Evolutionary conservation across 192 early-diverging fungal species (phyloP), one percentile per base, ranked within the genome.

Genomic region (Cladochytrium replicatum): DNA sequence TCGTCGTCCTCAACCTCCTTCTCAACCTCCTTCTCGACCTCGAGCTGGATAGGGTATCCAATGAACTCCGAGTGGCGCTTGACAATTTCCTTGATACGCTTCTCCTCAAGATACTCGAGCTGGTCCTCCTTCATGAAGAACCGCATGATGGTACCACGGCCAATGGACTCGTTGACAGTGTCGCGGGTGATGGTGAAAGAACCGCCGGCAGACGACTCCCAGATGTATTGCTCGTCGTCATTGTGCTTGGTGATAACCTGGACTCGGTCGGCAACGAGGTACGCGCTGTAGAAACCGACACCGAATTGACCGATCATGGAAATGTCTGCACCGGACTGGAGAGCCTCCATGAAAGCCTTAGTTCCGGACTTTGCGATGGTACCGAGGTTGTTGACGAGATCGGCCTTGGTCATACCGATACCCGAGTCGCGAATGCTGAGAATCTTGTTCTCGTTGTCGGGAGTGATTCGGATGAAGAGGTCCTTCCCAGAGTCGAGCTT

Each of bases 41-140:
- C 72, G 43, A 99, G 87, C 68, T 95, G 80, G 73, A 99, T 99
- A 49, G 93, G 90, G 85, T 95, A 97, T 50, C 84, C 84, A 63
- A 99, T 99, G 75, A 97, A 99, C 68, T 97, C 94, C 57, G 96
- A 99, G 87, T 99, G 91, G 85, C 95, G 97, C 86, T 97, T 96
- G 73, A 99, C 86, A 50, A 97, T 86, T 64, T 97, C 93, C 81
- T 96, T 94, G 76, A 99, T 94, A 63, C 83, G 84, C 76, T 88
- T 88, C 83, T 96, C 93, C 77, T 97, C 93, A 57, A 97, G 85
- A 78, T 93, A 97, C 72, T 97, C 93, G 49, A 81, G 54, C 69
- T 89, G 89, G 71, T 97, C 93, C 72, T 99, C 96, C 86, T 99
- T 99, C 71, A 99, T 78, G 85, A 80, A 81, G 55, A 99, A 85